phyloP scores from a whole-genome alignment of 768 basidiomycete genomes.

The Termitomyces sp. region DNA sequence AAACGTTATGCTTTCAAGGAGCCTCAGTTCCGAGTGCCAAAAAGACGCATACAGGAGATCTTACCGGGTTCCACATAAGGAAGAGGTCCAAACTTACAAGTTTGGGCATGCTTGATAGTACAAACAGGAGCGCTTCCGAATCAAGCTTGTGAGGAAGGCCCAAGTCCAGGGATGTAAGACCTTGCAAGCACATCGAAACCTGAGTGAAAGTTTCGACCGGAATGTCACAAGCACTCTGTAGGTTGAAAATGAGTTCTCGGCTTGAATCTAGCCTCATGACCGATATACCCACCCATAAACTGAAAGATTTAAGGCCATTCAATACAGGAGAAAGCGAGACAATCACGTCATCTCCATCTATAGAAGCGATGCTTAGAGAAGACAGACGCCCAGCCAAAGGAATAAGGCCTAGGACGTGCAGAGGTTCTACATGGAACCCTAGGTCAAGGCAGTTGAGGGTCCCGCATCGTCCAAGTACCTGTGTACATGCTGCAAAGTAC shows the following conservation, averaged over 20 bases:
- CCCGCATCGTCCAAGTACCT: background rate
- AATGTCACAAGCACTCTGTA: background rate
- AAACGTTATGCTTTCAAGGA: background rate
- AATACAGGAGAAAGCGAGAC: background rate
- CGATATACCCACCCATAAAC: background rate
- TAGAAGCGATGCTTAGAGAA: background rate
- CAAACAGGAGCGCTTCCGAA: background rate
- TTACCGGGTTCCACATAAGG: background rate
- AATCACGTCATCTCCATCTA: background rate
- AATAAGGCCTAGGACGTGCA: background rate
- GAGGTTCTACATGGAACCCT: background rate
- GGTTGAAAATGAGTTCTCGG: background rate
- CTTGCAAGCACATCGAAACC: background rate
- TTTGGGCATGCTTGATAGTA: background rate
- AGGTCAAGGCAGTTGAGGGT: background rate
- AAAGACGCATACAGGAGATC: background rate
- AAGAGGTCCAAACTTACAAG: background rate
- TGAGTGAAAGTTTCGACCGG: background rate
- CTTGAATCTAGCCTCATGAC: background rate
- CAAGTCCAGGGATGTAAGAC: background rate
- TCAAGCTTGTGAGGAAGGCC: background rate
- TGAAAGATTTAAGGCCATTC: background rate
- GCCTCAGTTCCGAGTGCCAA: background rate
- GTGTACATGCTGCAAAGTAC: background rate
- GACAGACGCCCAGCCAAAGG: background rate